Conservation (phyloP, 805 yeast species). For the Myxozyma geophila region DNA sequence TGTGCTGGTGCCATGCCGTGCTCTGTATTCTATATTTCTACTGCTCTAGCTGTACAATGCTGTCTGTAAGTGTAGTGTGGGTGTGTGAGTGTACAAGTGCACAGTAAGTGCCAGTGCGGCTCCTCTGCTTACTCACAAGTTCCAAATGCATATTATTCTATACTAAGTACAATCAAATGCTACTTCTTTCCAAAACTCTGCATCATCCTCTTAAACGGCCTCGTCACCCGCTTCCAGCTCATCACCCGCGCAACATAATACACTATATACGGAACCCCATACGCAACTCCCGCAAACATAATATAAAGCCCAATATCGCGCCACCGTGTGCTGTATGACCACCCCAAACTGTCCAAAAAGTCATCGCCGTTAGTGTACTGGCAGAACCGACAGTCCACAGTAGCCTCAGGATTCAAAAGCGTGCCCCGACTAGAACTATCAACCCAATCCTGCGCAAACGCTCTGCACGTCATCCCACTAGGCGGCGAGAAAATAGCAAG, state of each 20-base stretch:
- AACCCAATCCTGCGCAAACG: conserved; percentile 62
- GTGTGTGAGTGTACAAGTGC: too few species aligned
- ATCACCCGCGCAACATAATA: conserved; percentile 27
- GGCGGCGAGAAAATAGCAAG: conserved; percentile 57
- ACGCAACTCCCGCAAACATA: conserved; percentile 54
- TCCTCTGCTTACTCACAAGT: background rate
- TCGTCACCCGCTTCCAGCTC: conserved; percentile 11
- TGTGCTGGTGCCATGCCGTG: background rate
- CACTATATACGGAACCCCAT: conserved; percentile 19
- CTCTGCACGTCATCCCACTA: conserved; percentile 47
- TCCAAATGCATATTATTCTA: too few species aligned
- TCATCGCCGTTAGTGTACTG: conserved; percentile 59
- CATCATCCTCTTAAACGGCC: conserved; percentile 18
- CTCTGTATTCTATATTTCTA: background rate
- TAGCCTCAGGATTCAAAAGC: conserved; percentile 50
- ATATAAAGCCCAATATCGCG: conserved; percentile 63
- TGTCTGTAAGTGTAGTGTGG: too few species aligned
- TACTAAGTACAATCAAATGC: too few species aligned
- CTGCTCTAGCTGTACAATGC: too few species aligned
- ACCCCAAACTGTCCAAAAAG: conserved; percentile 52
- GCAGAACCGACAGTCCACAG: conserved; percentile 65
- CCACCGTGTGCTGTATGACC: conserved; percentile 52
- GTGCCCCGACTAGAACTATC: conserved; percentile 53
- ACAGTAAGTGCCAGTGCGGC: too few species aligned
- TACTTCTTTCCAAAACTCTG: background rate